These are phyloP conservation scores for Achaetomium macrosporum DNA, from an alignment of 2,329 filamentous ascomycete species.

Conservation along the genomic window DNA sequence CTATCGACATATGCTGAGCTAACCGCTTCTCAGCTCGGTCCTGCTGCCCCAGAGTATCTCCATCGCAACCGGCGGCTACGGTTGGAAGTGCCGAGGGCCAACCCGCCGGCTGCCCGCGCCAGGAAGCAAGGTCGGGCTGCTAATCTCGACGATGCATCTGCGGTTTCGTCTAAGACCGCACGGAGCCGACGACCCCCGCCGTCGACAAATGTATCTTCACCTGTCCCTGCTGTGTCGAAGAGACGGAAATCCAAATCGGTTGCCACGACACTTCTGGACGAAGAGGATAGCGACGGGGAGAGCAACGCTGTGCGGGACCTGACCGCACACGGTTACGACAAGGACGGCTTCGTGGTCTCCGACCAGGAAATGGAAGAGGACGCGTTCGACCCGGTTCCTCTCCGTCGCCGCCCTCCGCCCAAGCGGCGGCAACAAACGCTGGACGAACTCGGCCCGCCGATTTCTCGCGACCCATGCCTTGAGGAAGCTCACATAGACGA, in stretches of 20 bases:
- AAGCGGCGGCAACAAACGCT: conserved; percentile 33
- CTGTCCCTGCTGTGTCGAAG: conserved; percentile 36
- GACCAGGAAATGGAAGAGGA: conserved; percentile 32
- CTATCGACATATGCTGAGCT: no score
- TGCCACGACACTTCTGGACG: conserved; percentile 22
- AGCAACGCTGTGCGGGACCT: conserved; percentile 32
- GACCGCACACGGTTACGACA: conserved; percentile 41
- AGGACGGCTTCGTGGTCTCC: conserved; percentile 35
- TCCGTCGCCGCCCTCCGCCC: conserved; percentile 26
- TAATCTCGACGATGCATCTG: neutral
- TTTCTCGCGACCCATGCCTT: conserved; percentile 50
- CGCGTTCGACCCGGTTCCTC: conserved; percentile 41
- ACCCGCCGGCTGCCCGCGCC: neutral
- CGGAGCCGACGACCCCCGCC: conserved; percentile 30
- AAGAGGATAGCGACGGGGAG: conserved; percentile 35
- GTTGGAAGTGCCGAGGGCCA: conserved; percentile 27
- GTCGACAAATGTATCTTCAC: conserved; percentile 50
- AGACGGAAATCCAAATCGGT: conserved; percentile 31
- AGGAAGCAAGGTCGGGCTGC: conserved; percentile 19
- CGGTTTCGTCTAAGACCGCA: neutral
- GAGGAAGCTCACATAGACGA: conserved; percentile 44
- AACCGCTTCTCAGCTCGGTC: conserved; percentile 32
- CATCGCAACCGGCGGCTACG: conserved; percentile 39
- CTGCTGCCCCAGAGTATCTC: conserved; percentile 39
- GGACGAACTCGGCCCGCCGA: conserved; percentile 49